Percentiles rank a stretch among this genome's conserved stretches.
Evolutionary conservation across 257 asterid species (phyloP).

Genomic region (Solanum stenotomum): DNA sequence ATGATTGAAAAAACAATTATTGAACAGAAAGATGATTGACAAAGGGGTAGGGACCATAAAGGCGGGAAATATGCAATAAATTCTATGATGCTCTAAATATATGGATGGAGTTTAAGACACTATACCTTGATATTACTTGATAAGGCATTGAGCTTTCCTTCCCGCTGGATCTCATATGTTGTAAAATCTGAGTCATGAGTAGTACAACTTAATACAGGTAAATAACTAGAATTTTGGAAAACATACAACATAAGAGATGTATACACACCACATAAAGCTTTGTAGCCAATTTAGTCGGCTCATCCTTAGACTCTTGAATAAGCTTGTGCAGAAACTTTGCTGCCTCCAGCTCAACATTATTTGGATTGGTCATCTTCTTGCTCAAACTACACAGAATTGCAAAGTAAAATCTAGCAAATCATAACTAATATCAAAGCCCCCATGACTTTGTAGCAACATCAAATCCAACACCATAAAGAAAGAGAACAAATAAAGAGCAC

Average conservation of each 20-base stretch:
- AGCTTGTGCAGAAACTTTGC: conserved; percentile 96
- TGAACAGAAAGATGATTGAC: background rate
- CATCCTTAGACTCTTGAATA: conserved; percentile 94
- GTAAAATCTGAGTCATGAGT: conserved; percentile 59
- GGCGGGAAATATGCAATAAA: background rate
- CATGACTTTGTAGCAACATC: background rate
- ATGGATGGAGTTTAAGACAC: background rate
- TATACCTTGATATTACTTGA: conserved; percentile 94
- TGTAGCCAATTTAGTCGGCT: conserved; percentile 92
- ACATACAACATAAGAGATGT: conserved; percentile 2
- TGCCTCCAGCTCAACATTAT: conserved; percentile 95
- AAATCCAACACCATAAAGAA: background rate
- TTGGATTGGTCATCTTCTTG: conserved; percentile 56
- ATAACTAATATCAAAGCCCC: background rate
- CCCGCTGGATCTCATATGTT: conserved; percentile 97
- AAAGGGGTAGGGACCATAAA: background rate
- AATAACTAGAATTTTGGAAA: background rate
- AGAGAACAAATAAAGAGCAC: conserved; percentile 1
- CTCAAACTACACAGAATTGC: conserved; percentile 14
- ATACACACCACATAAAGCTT: conserved; percentile 88
- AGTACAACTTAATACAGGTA: background rate
- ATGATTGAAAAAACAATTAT: background rate
- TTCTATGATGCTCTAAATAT: background rate
- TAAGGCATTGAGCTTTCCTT: conserved; percentile 97
- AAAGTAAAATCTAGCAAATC: background rate